A percentile compares a stretch with the other conserved stretches of the same genome.
Evolutionary conservation across 2,329 filamentous ascomycete species (phyloP).

Genomic region (Colletotrichum truncatum): DNA sequence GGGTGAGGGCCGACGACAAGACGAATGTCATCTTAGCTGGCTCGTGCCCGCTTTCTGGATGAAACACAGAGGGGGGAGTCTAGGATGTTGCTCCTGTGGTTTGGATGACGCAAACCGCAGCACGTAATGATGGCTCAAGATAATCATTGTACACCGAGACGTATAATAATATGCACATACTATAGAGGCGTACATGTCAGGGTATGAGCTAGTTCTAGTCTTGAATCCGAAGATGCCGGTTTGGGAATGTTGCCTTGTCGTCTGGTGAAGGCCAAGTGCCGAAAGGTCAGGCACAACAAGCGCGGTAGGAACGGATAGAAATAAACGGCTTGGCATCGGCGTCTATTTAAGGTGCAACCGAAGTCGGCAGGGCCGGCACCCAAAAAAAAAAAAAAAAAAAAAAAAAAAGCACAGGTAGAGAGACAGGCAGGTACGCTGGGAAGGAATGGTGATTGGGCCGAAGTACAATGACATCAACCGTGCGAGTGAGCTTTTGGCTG

Average conservation of each 20-base stretch:
- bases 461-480: slow-evolving; percentile 16
- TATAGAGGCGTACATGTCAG: too few relatives aligned
- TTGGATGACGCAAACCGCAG: too few relatives aligned
- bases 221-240: not conserved
- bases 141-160: too few relatives aligned
- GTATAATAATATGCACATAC: too few relatives aligned
- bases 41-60: not conserved
- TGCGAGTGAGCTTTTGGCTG: not conserved
- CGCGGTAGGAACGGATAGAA: not conserved
- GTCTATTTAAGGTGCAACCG: slow-evolving; percentile 13
- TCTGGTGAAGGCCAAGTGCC: not conserved
- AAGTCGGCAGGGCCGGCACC: slow-evolving; percentile 1
- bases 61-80: not conserved
- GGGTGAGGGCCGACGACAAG: too few relatives aligned
- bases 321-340: not conserved
- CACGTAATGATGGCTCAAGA: too few relatives aligned
- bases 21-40: not conserved
- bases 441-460: slow-evolving; percentile 9
- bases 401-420: too few relatives aligned
- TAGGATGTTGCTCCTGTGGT: not conserved
- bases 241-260: not conserved
- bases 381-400: too few relatives aligned
- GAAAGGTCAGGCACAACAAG: not conserved
- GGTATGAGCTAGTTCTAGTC: too few relatives aligned
- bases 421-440: not conserved